Conservation (phyloP, 2,329 filamentous ascomycete species). For the Penicillium sclerotigenum region DNA sequence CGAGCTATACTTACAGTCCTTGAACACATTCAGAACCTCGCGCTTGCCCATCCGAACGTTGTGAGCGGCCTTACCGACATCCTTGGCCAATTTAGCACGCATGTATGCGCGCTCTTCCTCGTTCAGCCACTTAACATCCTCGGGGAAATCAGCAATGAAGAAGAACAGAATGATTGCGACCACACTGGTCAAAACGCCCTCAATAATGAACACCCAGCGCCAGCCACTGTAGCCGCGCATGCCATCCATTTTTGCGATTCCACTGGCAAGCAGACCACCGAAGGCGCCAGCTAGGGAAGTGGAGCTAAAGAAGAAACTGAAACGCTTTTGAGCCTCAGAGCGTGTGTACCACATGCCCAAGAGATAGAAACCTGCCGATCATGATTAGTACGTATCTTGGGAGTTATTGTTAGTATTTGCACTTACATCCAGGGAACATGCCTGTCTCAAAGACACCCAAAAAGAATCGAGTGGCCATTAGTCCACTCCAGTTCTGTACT, state of each 20-base stretch:
- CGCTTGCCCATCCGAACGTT: constrained; percentile 59
- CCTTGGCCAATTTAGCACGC: constrained; percentile 62
- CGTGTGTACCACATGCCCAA: constrained; percentile 83
- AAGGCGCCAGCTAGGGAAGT: constrained; percentile 62
- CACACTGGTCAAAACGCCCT: constrained; percentile 63
- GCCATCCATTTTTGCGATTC: constrained; percentile 58
- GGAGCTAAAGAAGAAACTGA: constrained; percentile 87
- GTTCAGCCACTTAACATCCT: constrained; percentile 68
- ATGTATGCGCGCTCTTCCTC: constrained; percentile 68
- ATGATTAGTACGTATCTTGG: not conserved
- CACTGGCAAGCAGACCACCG: constrained; percentile 59
- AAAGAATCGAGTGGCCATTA: constrained; percentile 81
- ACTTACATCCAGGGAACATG: constrained; percentile 64
- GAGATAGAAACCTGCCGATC: constrained; percentile 52
- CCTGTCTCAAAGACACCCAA: constrained; percentile 73
- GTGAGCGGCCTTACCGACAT: constrained; percentile 65
- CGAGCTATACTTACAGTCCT: constrained; percentile 52
- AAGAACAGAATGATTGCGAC: constrained; percentile 61
- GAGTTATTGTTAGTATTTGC: constrained; percentile 20
- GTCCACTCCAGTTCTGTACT: constrained; percentile 70
- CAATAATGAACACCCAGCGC: constrained; percentile 56
- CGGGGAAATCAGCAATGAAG: constrained; percentile 69
- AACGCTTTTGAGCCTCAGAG: constrained; percentile 83
- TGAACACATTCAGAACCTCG: constrained; percentile 63
- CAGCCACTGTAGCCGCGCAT: constrained; percentile 55